Evolutionary conservation across 306 rosid genomes (phyloP), one percentile per base, ranked within the genome.

Genomic region (Hylodesmum podocarpum): DNA sequence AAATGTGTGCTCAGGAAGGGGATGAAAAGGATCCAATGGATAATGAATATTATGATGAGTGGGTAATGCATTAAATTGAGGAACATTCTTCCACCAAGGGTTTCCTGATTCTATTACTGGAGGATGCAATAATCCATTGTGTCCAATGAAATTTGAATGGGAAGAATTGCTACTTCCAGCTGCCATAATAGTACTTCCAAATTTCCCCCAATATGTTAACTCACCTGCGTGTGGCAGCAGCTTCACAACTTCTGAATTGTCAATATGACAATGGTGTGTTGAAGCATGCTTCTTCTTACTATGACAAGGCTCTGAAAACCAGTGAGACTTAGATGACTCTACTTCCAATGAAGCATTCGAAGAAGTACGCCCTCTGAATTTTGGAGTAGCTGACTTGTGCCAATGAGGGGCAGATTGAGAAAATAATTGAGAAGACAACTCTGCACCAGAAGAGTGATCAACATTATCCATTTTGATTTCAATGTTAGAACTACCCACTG

Each of bases 261-360:
- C 78, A 46, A 39, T 55, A 46, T 79, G 73, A 77, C 63, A 49
- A 37, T 59, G 53, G 55, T 70, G 47, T 75, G 58, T 49, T 41
- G 87, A 84, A 71, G 76, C 63, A 70, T 64, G 73, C 82, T 84
- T 87, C 80, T 67, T 88, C 79, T 70, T 87, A 64, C 73, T 41
- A 29, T 79, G 82, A 55, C 79, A 82, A 72, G 83, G 71, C 77
- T 83, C 90, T 4, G 66, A 58, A 70, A 29, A 74, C 89, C 86
- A 63, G 44, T 66, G 82, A 68, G 89, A 62, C 76, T 83, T 87
- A 29, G 89, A 87, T 47, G 86, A 71, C 59, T 80, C 84, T 55
- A 39, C 65, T 54, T 89, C 91, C 31, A 53, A 68, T 22, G 88
- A 73, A 67, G 71, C 44, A 54, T 22, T 72, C 5, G 16, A 54